Conservation (phyloP, 139 green algal genomes). For the Chlorella sp. region DNA sequence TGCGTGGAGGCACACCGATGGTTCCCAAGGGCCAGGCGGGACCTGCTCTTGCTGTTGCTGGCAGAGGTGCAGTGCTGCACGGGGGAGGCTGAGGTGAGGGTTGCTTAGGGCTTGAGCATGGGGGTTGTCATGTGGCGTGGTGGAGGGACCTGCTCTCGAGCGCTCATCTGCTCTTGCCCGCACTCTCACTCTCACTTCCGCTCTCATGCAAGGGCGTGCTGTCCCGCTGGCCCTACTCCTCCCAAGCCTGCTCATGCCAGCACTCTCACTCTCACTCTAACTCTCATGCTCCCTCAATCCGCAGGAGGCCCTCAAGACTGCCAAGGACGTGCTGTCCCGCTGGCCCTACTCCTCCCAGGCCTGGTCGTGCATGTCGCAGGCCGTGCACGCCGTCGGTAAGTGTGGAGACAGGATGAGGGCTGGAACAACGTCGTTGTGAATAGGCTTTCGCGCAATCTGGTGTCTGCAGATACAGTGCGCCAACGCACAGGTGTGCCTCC, state of each 20-base stretch:
- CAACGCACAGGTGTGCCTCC: too few relatives aligned
- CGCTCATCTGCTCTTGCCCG: too few relatives aligned
- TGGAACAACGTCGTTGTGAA: too few relatives aligned
- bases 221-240: slow-evolving; percentile 10
- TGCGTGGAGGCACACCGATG: background rate
- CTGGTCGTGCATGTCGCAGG: slow-evolving; percentile 1
- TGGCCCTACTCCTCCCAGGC: slow-evolving; percentile 3
- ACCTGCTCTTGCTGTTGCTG: slow-evolving; percentile 3
- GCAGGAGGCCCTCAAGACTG: background rate
- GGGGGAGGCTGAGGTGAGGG: background rate
- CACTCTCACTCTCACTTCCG: too few relatives aligned
- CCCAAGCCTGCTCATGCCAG: too few relatives aligned
- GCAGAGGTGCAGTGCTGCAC: background rate
- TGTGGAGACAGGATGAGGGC: too few relatives aligned
- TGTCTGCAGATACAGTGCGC: too few relatives aligned
- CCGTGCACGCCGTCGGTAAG: background rate
- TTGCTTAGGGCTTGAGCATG: too few relatives aligned
- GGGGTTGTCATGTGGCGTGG: too few relatives aligned
- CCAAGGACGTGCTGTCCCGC: background rate
- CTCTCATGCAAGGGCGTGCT: background rate
- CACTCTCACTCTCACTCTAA: too few relatives aligned
- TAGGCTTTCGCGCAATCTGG: too few relatives aligned
- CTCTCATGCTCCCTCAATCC: background rate
- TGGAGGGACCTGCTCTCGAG: too few relatives aligned
- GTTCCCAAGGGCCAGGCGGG: slow-evolving; percentile 5